phyloP scores from a whole-genome alignment of 2,329 filamentous ascomycete genomes.

The Phyllosticta citrichinensis region DNA sequence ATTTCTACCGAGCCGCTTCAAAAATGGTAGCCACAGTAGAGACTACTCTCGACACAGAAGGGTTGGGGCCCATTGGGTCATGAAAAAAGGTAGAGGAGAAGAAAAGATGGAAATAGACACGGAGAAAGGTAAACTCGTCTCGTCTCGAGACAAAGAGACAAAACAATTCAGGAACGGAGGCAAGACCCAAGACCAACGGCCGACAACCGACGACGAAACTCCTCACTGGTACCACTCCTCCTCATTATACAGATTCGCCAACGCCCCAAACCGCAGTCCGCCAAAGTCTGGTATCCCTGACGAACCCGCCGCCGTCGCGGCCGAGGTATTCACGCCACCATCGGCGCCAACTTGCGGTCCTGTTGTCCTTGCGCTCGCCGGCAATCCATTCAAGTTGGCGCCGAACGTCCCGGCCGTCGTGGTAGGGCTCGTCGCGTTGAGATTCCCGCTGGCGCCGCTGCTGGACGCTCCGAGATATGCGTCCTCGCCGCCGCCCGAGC shows the following conservation, averaged over 20 bases:
- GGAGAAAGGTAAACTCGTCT: too few relatives aligned
- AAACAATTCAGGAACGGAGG: too few relatives aligned
- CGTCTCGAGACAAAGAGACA: too few relatives aligned
- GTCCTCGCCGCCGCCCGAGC: not conserved
- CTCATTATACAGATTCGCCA: constrained; percentile 26
- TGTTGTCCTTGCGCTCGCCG: not conserved
- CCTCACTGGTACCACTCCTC: constrained; percentile 32
- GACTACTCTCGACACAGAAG: too few relatives aligned
- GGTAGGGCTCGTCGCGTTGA: not conserved
- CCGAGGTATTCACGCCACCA: not conserved
- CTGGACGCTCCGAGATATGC: not conserved
- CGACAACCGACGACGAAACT: too few relatives aligned
- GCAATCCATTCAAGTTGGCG: not conserved
- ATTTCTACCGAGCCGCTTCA: too few relatives aligned
- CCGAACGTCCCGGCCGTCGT: not conserved
- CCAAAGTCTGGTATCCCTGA: constrained; percentile 17
- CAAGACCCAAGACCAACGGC: too few relatives aligned
- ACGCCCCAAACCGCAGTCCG: not conserved
- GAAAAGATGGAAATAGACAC: too few relatives aligned
- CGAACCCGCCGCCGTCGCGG: constrained; percentile 3
- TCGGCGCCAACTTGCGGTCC: not conserved
- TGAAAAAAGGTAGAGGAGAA: too few relatives aligned
- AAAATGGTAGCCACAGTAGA: too few relatives aligned
- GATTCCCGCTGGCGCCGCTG: not conserved
- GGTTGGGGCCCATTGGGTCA: too few relatives aligned